Evolutionary conservation across 139 green algal genomes (phyloP).

Genomic region (Volvox reticuliferus): DNA sequence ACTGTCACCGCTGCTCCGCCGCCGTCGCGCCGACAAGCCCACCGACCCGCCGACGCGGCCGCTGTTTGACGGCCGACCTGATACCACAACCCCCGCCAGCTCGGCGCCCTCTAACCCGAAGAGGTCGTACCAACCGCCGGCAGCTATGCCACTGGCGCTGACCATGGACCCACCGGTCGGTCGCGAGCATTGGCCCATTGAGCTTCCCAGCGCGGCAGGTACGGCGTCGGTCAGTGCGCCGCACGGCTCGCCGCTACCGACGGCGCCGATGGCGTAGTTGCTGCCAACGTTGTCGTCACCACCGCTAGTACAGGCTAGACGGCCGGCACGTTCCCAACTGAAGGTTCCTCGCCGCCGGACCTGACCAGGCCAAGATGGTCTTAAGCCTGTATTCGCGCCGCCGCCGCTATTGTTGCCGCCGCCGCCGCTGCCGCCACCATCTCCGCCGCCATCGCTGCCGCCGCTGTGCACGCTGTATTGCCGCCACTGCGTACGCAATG

Average conservation of each 20-base stretch:
- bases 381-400: neutral
- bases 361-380: neutral
- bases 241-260: neutral
- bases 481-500: neutral
- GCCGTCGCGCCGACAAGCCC: constrained; percentile 31
- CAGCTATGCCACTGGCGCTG: neutral
- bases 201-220: neutral
- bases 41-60: neutral
- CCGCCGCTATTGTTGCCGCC: neutral
- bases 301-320: neutral
- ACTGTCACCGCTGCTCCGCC: neutral
- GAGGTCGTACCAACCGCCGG: neutral
- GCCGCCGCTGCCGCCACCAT: neutral
- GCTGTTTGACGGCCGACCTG: neutral
- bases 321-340: neutral
- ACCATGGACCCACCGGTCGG: neutral
- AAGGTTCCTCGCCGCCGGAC: neutral
- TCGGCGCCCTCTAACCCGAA: neutral
- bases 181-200: neutral
- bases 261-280: neutral
- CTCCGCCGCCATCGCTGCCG: neutral
- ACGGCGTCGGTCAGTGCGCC: neutral
- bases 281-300: neutral
- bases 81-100: neutral
- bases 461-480: neutral